Evolutionary conservation across 2,329 filamentous ascomycete genomes (phyloP), one percentile per base, ranked within the genome.

Genomic region (Cladosporium austrohemisphaericum): DNA sequence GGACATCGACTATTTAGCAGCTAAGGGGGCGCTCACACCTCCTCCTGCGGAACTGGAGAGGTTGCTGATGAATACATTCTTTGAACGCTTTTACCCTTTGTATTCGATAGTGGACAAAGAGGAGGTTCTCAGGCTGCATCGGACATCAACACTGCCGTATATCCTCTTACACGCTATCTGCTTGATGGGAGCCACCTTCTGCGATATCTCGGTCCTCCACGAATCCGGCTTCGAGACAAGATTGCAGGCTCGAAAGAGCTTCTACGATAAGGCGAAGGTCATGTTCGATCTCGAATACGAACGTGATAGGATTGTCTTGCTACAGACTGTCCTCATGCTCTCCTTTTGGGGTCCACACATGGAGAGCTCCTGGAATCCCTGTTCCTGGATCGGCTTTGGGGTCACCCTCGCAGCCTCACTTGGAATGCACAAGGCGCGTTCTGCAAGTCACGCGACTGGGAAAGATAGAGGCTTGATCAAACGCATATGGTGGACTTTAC

Each of bases 371-470:
- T 58, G 54, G 56, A 58, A 58, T 44, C 46, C 49, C 9, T 56
- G 46, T 26, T 50, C 47, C 18, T 58, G 56, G 56, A 52, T 57
- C 20, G 44, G 53, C 23, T 41, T 48, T 25, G 56, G 40, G 14
- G 54, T 57, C n/a, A 58, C 56, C 8, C 50, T 58, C n/a, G 56
- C 56, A 8, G 56, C 52, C 19, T 47, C 54, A 10, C 51, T 58
- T 5, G 56, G 56, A n/a, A 48, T 56, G 7, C 54, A 58, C 35
- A 37, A 55, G 11, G 53, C 52, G 5, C 33, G 37, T 2, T 20
- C 46, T 23, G 32, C 29, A 6, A 49, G 52, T 5, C 44, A 57
- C 28, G 49, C 51, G 50, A 19, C 52, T 10, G n/a, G 19, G 7
- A 55, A 52, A 41, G 54, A 56, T 33, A 40, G 43, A 23, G 44